phyloP scores from a whole-genome alignment of 1,139 yeast genomes.

The Yamadazyma mexicana region DNA sequence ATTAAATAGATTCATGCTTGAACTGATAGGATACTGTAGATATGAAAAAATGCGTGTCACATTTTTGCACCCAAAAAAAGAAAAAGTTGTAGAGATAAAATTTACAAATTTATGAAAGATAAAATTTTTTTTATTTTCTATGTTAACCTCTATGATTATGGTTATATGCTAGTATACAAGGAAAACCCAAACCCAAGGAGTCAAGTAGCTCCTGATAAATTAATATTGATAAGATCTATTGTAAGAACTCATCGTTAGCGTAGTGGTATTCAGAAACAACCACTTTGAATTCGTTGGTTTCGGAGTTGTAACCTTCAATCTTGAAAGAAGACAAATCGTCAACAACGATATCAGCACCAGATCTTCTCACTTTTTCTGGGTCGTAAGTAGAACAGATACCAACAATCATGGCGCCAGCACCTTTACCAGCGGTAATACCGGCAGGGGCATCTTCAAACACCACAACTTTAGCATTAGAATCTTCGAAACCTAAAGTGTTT shows the following conservation, averaged over 20 bases:
- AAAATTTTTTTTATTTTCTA: neutral
- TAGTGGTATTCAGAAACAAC: constrained; percentile 44
- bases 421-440: constrained; percentile 82
- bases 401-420: constrained; percentile 78
- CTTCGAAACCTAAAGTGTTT: constrained; percentile 54
- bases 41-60: too few species aligned
- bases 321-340: constrained; percentile 59
- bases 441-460: constrained; percentile 91
- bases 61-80: neutral
- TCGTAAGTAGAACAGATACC: constrained; percentile 83
- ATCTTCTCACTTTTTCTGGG: constrained; percentile 63
- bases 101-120: neutral
- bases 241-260: constrained; percentile 47
- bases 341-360: constrained; percentile 82
- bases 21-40: too few species aligned
- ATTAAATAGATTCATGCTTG: too few species aligned
- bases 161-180: constrained; percentile 1
- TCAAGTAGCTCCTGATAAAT: too few species aligned
- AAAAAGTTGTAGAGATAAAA: too few species aligned
- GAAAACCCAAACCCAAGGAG: constrained; percentile 2
- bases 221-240: constrained; percentile 11
- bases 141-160: neutral
- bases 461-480: constrained; percentile 49
- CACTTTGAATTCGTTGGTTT: constrained; percentile 49
- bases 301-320: constrained; percentile 44